A percentile compares a stretch with the other conserved stretches of the same genome.
These are phyloP conservation scores for Eutypa lata DNA, from an alignment of 2,329 filamentous ascomycete species.

Conservation along the genomic window DNA sequence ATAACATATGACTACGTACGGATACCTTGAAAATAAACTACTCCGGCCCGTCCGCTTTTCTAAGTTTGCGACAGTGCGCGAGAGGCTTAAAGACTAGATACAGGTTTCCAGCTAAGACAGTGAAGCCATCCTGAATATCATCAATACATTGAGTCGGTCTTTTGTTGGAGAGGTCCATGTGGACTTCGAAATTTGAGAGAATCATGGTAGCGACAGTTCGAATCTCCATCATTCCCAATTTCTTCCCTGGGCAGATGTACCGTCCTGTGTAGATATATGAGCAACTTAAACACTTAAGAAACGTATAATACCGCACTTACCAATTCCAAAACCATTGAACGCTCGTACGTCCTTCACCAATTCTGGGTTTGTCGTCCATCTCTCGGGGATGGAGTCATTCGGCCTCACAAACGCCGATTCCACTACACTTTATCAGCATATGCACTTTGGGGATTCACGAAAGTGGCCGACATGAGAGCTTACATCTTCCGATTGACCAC, in stretches of 20 bases:
- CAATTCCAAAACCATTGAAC: conserved; percentile 4
- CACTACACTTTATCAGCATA: not conserved
- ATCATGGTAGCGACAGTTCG: not conserved
- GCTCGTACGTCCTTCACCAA: conserved; percentile 6
- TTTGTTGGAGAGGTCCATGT: not conserved
- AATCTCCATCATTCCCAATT: not conserved
- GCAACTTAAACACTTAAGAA: not conserved
- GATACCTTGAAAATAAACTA: too few species aligned
- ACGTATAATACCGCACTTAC: conserved; percentile 2
- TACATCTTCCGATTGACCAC: conserved; percentile 11
- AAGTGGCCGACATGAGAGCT: not conserved
- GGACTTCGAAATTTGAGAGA: not conserved
- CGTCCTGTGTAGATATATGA: not conserved
- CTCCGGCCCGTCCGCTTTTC: too few species aligned
- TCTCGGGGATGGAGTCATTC: conserved; percentile 12
- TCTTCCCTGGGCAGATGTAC: not conserved
- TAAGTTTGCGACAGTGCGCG: not conserved
- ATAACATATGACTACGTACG: too few species aligned
- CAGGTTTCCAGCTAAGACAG: not conserved
- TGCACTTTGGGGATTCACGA: not conserved
- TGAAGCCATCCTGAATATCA: not conserved
- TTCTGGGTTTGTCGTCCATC: conserved; percentile 11
- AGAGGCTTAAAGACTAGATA: not conserved
- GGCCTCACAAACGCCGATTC: conserved; percentile 8
- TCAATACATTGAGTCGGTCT: not conserved